Evolutionary conservation across 23 red algal genomes (phyloP), one percentile per base, ranked within the genome.

Genomic region (Cyanidioschyzon merolae): DNA sequence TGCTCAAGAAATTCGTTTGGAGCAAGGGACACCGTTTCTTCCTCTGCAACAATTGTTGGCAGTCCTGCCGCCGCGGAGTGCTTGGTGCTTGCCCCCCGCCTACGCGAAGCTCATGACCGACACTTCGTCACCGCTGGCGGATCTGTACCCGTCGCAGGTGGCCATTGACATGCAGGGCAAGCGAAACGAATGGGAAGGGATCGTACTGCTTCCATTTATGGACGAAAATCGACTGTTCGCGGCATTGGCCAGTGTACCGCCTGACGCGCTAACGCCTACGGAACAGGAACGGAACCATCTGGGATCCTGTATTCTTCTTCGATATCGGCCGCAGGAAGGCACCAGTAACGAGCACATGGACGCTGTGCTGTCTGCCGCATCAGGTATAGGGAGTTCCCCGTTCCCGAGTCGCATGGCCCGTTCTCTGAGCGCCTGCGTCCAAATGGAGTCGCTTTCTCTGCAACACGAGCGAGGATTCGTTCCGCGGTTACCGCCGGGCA

Each of bases 171-270:
- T 88, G 78, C 87, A 97, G 41, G 88, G 88, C 29, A 97, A 97
- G 76, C 80, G 77, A 35, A 97, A 91, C 84, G 88, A 81, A 7
- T 97, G 93, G 93, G 93, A 97, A 75, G 88, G 86, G 26, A 88
- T 97, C 24, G 88, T 97, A 17, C 75, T 89, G 68, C 67, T 97
- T 50, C 93, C 93, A 1, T 97, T 97, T 75, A 81, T 97, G 12
- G 87, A 87, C 58, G 93, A 97, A 82, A 3, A 85, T 34, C 37
- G 81, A 40, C 67, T 97, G 26, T 57, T 90, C 12, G 58, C 58
- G 59, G 87, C 86, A 27, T 82, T 96, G 39, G 76, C 58, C 34
- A 41, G 50, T 0, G 50, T 95, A 18, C 76, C 79, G 17, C 12
- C 58, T 7, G 51, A 75, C 29, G 37, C 40, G 74, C 41, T 90